Conservation (phyloP, 2,329 filamentous ascomycete species). For the Ophiostoma pallidulum region DNA sequence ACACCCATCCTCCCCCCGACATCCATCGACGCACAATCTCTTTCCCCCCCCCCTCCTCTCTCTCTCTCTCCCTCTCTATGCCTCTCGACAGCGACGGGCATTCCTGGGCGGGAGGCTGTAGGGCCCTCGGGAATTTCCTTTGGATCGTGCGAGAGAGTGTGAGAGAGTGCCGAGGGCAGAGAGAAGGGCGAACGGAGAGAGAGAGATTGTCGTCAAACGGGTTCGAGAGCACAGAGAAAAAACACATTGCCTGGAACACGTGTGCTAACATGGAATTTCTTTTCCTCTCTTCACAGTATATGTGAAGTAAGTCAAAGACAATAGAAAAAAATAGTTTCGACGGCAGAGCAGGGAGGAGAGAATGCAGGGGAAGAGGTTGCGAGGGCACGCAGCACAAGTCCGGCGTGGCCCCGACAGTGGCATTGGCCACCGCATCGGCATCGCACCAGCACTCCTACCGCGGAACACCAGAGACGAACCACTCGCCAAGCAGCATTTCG, state of each 20-base stretch:
- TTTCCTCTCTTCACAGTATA: constrained; percentile 56
- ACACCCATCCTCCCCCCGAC: background rate
- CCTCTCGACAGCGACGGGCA: background rate
- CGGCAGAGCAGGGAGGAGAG: no score
- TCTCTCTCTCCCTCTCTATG: no score
- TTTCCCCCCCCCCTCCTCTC: no score
- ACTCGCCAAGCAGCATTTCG: background rate
- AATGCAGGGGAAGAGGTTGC: background rate
- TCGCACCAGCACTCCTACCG: background rate
- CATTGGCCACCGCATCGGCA: background rate
- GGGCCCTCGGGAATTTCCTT: no score
- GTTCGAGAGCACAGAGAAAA: background rate
- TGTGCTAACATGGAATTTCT: constrained; percentile 9
- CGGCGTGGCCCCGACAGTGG: no score
- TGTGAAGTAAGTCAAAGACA: constrained; percentile 63
- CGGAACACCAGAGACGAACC: background rate
- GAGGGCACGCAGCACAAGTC: no score
- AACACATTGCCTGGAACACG: background rate
- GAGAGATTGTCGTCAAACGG: background rate
- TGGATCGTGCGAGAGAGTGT: no score
- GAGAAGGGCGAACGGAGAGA: no score
- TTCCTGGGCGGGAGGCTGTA: no score
- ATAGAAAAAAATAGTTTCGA: background rate
- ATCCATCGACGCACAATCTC: background rate
- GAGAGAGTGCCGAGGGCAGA: no score